phyloP scores from a whole-genome alignment of 257 asterid genomes.

The Euphrasia confusa region DNA sequence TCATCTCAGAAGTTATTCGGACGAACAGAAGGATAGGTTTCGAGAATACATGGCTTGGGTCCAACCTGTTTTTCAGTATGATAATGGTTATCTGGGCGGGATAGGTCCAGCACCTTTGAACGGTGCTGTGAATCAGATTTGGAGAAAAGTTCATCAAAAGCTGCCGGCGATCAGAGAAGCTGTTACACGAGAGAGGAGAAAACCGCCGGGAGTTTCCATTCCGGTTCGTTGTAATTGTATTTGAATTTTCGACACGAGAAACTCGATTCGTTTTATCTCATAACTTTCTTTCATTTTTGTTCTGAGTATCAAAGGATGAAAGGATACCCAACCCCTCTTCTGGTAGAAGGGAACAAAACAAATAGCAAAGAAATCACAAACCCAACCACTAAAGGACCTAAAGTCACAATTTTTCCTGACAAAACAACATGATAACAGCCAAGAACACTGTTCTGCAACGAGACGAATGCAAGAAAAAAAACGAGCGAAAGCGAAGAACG shows the following conservation, averaged over 20 bases:
- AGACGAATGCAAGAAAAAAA: conserved; percentile 50
- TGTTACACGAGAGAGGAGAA: conserved; percentile 71
- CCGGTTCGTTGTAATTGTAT: conserved; percentile 85
- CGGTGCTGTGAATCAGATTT: conserved; percentile 80
- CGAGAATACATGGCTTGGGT: conserved; percentile 52
- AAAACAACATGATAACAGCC: conserved; percentile 39
- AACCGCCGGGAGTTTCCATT: conserved; percentile 63
- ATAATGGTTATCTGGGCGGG: conserved; percentile 62
- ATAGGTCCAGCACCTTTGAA: conserved; percentile 51
- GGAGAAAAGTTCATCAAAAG: conserved; percentile 79
- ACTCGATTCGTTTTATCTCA: not conserved
- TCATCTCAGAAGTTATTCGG: conserved; percentile 58
- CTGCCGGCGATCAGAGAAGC: conserved; percentile 75
- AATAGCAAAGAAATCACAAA: conserved; percentile 44
- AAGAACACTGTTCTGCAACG: conserved; percentile 46
- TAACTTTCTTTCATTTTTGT: not conserved
- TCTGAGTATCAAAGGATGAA: conserved; percentile 36
- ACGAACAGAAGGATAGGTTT: conserved; percentile 49
- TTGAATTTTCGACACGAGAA: conserved; percentile 26
- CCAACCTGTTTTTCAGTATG: conserved; percentile 64
- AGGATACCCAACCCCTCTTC: conserved; percentile 61
- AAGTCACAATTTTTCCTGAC: conserved; percentile 37
- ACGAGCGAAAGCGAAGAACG: conserved; percentile 43
- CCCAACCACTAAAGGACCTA: conserved; percentile 45
- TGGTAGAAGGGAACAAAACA: conserved; percentile 55